Evolutionary conservation across 2,329 filamentous ascomycete species (phyloP).

Genomic region (Paecilomyces variotii): DNA sequence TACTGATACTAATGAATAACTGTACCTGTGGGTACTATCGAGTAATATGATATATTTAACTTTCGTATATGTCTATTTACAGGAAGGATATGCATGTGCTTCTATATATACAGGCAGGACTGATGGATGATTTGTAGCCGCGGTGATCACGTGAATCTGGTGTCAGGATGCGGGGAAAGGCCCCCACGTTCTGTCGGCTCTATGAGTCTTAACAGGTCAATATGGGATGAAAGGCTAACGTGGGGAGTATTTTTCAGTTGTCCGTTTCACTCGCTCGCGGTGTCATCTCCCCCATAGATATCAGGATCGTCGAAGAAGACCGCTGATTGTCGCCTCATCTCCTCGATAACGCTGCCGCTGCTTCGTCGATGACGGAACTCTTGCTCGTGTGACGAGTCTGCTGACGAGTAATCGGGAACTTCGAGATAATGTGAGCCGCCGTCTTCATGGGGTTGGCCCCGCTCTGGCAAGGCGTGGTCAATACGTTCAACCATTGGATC

Average conservation of each 20-base stretch:
- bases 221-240: background rate
- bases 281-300: slow-evolving; percentile 22
- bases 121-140: no score
- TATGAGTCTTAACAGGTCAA: background rate
- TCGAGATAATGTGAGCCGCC: background rate
- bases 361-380: slow-evolving; percentile 11
- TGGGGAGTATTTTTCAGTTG: slow-evolving; percentile 1
- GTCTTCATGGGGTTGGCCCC: slow-evolving; percentile 1
- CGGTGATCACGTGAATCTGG: no score
- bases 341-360: slow-evolving; percentile 32
- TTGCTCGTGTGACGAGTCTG: slow-evolving; percentile 10
- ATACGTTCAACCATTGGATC: slow-evolving; percentile 17
- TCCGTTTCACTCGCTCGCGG: slow-evolving; percentile 5
- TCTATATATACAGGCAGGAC: no score
- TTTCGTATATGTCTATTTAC: no score
- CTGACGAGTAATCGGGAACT: slow-evolving; percentile 2
- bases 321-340: slow-evolving; percentile 38
- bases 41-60: no score
- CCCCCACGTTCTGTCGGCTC: background rate
- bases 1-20: no score
- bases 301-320: slow-evolving; percentile 40
- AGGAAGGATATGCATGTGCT: no score
- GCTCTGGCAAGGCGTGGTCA: slow-evolving; percentile 7
- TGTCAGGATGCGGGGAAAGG: no score
- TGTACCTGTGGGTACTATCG: no score